Percentiles rank a stretch among this genome's conserved stretches.
phyloP scores from a whole-genome alignment of 2,329 filamentous ascomycete genomes.

The Ophiocordyceps camponoti-rufipedis region DNA sequence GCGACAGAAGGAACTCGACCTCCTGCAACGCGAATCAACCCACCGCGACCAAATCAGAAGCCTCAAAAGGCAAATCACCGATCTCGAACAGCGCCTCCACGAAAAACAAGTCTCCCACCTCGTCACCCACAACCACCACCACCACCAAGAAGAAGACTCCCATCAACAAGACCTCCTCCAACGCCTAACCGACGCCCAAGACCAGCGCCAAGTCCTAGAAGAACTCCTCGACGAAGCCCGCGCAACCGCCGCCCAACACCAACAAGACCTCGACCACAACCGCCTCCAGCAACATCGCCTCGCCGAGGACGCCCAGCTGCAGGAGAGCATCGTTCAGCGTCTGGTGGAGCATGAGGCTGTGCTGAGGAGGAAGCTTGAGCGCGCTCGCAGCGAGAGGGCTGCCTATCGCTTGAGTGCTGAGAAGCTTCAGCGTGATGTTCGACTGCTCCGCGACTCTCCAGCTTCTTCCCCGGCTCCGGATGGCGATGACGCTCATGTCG shows the following conservation, averaged over 20 bases:
- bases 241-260: conserved; percentile 23
- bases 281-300: conserved; percentile 49
- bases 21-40: conserved; percentile 44
- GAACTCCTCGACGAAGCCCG: conserved; percentile 38
- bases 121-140: conserved; percentile 7
- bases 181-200: conserved; percentile 38
- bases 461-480: conserved; percentile 22
- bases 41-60: conserved; percentile 44
- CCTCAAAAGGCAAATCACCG: conserved; percentile 45
- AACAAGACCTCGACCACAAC: conserved; percentile 38
- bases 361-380: conserved; percentile 49
- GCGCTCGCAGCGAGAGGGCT: conserved; percentile 47
- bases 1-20: conserved; percentile 46
- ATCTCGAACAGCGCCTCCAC: conserved; percentile 50
- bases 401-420: conserved; percentile 33
- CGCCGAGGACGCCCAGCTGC: conserved; percentile 53
- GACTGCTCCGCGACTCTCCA: conserved; percentile 25
- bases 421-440: conserved; percentile 33
- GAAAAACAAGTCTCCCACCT: conserved; percentile 40
- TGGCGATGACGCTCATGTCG: conserved; percentile 28
- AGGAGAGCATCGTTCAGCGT: conserved; percentile 44
- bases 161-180: conserved; percentile 24
- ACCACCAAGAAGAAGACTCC: conserved; percentile 8
- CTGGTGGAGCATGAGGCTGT: conserved; percentile 37
- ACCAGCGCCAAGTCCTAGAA: conserved; percentile 38